A percentile compares a stretch with the other conserved stretches of the same genome.
Conservation (phyloP, 169 alveolate genomes). For the Plasmodium inui region DNA sequence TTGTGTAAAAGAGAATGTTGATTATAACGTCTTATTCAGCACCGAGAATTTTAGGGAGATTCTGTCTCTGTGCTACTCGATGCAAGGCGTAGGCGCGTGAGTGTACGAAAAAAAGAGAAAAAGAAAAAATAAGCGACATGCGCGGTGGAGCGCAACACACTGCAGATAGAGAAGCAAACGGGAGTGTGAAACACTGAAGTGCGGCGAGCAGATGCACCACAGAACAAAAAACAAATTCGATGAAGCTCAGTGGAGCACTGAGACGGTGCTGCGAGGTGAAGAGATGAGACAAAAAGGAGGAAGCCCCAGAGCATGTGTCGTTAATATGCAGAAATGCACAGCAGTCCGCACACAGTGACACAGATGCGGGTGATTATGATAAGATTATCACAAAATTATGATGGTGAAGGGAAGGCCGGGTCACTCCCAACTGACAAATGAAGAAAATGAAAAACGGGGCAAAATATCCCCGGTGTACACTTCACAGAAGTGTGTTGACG, state of each 20-base stretch:
- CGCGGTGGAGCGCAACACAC: too few species aligned
- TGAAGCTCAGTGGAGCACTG: not conserved
- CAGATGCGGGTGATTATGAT: not conserved
- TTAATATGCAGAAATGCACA: not conserved
- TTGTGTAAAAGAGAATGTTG: slow-evolving; percentile 61
- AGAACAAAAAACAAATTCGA: not conserved
- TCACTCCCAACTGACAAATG: not conserved
- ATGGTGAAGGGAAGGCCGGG: not conserved
- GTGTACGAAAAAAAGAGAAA: not conserved
- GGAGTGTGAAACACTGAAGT: not conserved
- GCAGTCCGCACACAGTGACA: not conserved
- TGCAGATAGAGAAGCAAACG: not conserved
- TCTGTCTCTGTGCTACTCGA: slow-evolving; percentile 48
- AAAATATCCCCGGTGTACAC: not conserved
- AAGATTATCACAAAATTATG: too few species aligned
- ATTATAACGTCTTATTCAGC: slow-evolving; percentile 63
- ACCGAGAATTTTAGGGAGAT: slow-evolving; percentile 58
- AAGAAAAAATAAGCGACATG: not conserved
- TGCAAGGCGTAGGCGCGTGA: not conserved
- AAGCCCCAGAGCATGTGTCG: not conserved
- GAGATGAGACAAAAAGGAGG: not conserved
- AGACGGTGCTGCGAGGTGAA: not conserved
- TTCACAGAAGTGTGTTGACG: not conserved
- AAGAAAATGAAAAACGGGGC: not conserved
- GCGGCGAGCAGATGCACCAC: not conserved